phyloP scores from a whole-genome alignment of 2,329 filamentous ascomycete genomes.

The Magnaporthiopsis incrustans region DNA sequence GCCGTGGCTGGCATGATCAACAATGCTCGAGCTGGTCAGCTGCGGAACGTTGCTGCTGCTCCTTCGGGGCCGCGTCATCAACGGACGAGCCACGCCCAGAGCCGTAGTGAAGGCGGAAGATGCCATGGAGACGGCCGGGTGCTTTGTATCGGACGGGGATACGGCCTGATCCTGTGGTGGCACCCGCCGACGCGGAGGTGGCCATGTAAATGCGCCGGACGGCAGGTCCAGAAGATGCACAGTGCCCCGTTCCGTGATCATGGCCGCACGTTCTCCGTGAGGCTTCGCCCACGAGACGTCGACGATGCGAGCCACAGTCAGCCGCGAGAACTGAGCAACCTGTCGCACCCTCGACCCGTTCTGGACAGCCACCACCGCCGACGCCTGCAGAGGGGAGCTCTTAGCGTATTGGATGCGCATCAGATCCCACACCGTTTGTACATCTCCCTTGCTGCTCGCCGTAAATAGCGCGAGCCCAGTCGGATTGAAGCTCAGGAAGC shows the following conservation, averaged over 20 bases:
- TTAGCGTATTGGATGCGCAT: constrained; percentile 57
- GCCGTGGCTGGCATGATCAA: constrained; percentile 59
- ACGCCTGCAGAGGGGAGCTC: constrained; percentile 49
- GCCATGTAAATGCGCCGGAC: constrained; percentile 76
- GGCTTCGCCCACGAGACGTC: constrained; percentile 84
- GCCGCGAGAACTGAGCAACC: constrained; percentile 78
- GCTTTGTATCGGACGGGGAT: constrained; percentile 39
- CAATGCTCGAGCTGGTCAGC: constrained; percentile 36
- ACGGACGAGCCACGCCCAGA: constrained; percentile 57
- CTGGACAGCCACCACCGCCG: constrained; percentile 31
- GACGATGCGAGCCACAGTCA: constrained; percentile 85
- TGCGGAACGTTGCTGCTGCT: constrained; percentile 35
- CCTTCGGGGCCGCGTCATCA: constrained; percentile 47
- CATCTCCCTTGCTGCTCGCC: constrained; percentile 75
- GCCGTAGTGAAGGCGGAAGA: constrained; percentile 64
- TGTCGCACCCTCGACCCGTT: constrained; percentile 64
- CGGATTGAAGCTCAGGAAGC: constrained; percentile 71
- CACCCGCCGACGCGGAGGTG: constrained; percentile 55
- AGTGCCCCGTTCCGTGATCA: constrained; percentile 92
- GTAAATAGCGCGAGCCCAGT: constrained; percentile 68
- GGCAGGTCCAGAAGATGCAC: constrained; percentile 88
- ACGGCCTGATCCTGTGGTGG: constrained; percentile 33
- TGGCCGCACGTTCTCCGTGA: constrained; percentile 72
- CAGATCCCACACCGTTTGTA: constrained; percentile 75
- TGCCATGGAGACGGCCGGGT: constrained; percentile 58